Percentiles rank a stretch among this genome's conserved stretches.
Conservation (phyloP, 352 stramenopile species). For the Phytophthora capsici region DNA sequence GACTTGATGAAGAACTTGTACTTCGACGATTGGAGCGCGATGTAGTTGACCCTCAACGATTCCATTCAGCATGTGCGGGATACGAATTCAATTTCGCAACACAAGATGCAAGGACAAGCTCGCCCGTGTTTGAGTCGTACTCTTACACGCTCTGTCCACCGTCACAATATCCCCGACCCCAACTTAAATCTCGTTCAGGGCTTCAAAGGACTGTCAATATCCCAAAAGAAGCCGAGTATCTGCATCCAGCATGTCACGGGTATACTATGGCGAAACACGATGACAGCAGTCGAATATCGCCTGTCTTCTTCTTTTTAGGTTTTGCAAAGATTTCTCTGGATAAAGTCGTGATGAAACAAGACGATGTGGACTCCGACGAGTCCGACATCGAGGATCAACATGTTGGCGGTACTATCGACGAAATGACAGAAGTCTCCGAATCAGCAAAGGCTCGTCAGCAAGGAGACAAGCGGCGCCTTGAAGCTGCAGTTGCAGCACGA, state of each 20-base stretch:
- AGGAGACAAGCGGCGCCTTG: conserved; percentile 32
- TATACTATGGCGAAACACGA: conserved; percentile 56
- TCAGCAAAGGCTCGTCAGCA: conserved; percentile 31
- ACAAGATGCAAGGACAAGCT: conserved; percentile 18
- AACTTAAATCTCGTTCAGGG: conserved; percentile 20
- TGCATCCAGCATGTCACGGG: conserved; percentile 66
- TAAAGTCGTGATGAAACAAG: conserved; percentile 46
- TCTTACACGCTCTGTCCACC: conserved; percentile 53
- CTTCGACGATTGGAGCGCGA: conserved; percentile 71
- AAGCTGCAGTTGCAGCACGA: conserved; percentile 40
- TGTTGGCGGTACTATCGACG: conserved; percentile 4
- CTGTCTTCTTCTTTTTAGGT: conserved; percentile 66
- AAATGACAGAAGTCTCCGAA: conserved; percentile 14
- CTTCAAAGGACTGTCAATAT: conserved; percentile 25
- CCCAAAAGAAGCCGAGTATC: conserved; percentile 32
- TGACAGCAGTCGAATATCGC: conserved; percentile 55
- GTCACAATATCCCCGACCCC: conserved; percentile 30
- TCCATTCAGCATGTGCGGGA: conserved; percentile 57
- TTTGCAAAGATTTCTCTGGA: conserved; percentile 72
- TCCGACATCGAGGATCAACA: conserved; percentile 37
- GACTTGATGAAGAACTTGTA: conserved; percentile 71
- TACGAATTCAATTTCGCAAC: conserved; percentile 47
- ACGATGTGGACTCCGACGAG: conserved; percentile 33
- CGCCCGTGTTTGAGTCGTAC: conserved; percentile 65
- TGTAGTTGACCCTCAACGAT: conserved; percentile 54